phyloP scores from a whole-genome alignment of 768 basidiomycete genomes.

The Hortiboletus campestris region DNA sequence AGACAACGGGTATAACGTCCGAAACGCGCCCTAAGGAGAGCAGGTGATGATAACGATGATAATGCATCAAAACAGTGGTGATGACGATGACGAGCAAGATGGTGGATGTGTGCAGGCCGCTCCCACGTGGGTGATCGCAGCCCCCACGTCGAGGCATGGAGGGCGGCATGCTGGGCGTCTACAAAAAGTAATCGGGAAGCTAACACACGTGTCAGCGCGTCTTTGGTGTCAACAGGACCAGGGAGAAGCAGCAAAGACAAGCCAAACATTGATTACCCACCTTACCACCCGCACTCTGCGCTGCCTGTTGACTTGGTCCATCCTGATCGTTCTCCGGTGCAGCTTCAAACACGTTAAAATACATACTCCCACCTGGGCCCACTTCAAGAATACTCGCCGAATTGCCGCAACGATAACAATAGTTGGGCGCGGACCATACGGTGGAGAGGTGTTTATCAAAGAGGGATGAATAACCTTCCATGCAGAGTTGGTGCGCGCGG shows the following conservation, averaged over 20 bases:
- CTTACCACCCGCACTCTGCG: constrained; percentile 70
- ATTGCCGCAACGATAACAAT: constrained; percentile 98
- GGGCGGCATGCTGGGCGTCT: constrained; percentile 4
- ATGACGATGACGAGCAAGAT: constrained; percentile 2
- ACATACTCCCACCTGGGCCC: constrained; percentile 81
- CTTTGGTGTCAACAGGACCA: background rate
- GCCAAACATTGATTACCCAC: constrained; percentile 36
- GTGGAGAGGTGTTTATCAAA: constrained; percentile 95
- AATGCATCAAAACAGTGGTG: background rate
- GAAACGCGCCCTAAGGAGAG: constrained; percentile 1
- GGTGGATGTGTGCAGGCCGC: background rate
- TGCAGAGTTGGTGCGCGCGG: constrained; percentile 97
- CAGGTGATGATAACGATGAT: constrained; percentile 4
- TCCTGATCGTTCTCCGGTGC: constrained; percentile 97
- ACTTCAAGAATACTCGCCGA: constrained; percentile 96
- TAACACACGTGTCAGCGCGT: constrained; percentile 27
- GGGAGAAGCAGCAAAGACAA: background rate
- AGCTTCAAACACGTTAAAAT: constrained; percentile 98
- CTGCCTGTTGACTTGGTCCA: constrained; percentile 76
- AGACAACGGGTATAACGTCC: background rate
- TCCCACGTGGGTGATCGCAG: constrained; percentile 3
- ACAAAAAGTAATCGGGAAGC: constrained; percentile 82
- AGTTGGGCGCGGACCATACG: constrained; percentile 98
- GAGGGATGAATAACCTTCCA: constrained; percentile 98
- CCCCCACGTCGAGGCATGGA: constrained; percentile 2